Conservation (phyloP, 2,329 filamentous ascomycete species). For the Ophiocordyceps unilateralis region DNA sequence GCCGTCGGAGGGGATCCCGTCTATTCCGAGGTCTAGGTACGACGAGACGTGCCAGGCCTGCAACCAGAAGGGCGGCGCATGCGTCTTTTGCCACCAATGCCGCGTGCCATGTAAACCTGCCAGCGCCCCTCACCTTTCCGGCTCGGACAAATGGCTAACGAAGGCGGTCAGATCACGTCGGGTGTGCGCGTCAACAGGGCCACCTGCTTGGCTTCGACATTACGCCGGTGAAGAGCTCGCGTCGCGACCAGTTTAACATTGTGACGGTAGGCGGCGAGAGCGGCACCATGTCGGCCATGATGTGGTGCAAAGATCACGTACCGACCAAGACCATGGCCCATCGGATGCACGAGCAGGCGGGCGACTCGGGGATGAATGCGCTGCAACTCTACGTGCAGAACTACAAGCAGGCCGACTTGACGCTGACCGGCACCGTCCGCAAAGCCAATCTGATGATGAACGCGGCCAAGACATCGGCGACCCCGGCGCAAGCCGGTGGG, state of each 20-base stretch:
- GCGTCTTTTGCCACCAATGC: conserved; percentile 66
- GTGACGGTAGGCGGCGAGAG: conserved; percentile 67
- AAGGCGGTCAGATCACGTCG: conserved; percentile 41
- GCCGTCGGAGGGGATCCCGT: conserved; percentile 77
- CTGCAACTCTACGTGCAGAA: conserved; percentile 75
- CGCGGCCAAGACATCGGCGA: conserved; percentile 35
- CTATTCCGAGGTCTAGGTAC: conserved; percentile 56
- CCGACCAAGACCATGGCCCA: conserved; percentile 57
- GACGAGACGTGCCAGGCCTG: conserved; percentile 73
- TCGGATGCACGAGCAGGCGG: conserved; percentile 58
- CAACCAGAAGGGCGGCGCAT: conserved; percentile 59
- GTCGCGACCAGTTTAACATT: conserved; percentile 63
- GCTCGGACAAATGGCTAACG: conserved; percentile 5
- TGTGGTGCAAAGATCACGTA: conserved; percentile 88
- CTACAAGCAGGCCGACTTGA: conserved; percentile 88
- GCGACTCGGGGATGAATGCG: conserved; percentile 56
- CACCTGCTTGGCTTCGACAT: conserved; percentile 84
- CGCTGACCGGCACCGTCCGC: conserved; percentile 77
- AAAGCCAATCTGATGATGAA: conserved; percentile 68
- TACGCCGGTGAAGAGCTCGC: conserved; percentile 72
- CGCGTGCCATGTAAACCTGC: conserved; percentile 30
- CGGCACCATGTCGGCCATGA: conserved; percentile 65
- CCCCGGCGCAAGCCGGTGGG: conserved; percentile 14
- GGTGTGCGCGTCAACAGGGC: conserved; percentile 71
- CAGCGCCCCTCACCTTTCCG: background rate